Conservation (phyloP, 2,329 filamentous ascomycete species). For the Colletotrichum costaricense region DNA sequence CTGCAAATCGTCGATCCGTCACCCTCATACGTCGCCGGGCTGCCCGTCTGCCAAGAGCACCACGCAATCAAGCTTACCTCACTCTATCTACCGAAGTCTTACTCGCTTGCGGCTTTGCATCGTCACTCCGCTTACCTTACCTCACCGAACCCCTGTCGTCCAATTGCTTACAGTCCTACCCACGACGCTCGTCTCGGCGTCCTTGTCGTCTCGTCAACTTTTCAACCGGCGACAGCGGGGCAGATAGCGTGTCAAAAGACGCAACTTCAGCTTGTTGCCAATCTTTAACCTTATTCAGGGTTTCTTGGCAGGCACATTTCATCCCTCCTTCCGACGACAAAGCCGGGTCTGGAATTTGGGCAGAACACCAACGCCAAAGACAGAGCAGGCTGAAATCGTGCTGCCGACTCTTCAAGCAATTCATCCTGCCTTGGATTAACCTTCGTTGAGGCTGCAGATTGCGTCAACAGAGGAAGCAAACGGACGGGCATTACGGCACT, state of each 20-base stretch:
- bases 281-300: conserved; percentile 14
- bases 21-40: neutral
- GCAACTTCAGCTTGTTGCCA: conserved; percentile 1
- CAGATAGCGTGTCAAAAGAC: conserved; percentile 8
- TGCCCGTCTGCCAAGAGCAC: neutral
- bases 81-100: neutral
- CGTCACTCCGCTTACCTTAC: neutral
- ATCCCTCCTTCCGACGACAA: conserved; percentile 15
- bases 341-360: neutral
- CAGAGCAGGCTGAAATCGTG: neutral
- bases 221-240: neutral
- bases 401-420: neutral
- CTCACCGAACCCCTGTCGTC: conserved; percentile 3
- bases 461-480: neutral
- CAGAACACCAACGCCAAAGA: neutral
- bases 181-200: conserved; percentile 15
- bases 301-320: conserved; percentile 24
- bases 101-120: neutral
- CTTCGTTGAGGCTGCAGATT: neutral
- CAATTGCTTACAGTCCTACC: conserved; percentile 11
- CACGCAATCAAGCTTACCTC: neutral
- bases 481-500: neutral
- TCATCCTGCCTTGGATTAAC: neutral
- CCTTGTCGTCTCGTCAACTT: conserved; percentile 3
- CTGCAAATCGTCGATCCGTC: conserved; percentile 31